Conservation (phyloP, 2,329 filamentous ascomycete species). For the Calonectria naviculata region DNA sequence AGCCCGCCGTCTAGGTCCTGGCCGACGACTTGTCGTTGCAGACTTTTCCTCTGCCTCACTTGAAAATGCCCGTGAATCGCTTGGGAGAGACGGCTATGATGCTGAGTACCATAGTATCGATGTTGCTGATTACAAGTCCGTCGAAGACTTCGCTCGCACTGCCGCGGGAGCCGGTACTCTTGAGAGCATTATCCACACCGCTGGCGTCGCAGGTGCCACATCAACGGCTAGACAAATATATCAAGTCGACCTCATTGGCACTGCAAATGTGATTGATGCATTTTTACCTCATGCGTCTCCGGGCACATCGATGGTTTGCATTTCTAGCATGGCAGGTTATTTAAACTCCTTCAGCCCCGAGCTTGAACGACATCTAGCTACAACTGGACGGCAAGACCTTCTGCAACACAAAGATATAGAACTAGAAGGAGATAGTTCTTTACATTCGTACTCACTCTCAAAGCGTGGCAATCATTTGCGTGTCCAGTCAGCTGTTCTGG, state of each 20-base stretch:
- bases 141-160: neutral
- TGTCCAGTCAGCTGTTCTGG: neutral
- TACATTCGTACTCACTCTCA: neutral
- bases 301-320: neutral
- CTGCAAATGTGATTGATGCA: neutral
- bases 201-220: neutral
- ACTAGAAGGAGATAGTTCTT: neutral
- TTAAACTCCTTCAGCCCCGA: neutral
- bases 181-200: neutral
- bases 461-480: neutral
- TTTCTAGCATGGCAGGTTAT: neutral
- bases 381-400: neutral
- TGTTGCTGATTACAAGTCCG: neutral
- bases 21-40: neutral
- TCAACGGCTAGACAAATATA: neutral
- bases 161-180: neutral
- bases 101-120: neutral
- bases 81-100: neutral
- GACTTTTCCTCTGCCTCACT: neutral
- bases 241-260: neutral
- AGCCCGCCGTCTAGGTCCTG: neutral
- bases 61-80: neutral
- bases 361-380: neutral
- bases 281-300: neutral
- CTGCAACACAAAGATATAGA: neutral